Evolutionary conservation across 148 eudicot genomes (phyloP).

Genomic region (Cornus kousa): DNA sequence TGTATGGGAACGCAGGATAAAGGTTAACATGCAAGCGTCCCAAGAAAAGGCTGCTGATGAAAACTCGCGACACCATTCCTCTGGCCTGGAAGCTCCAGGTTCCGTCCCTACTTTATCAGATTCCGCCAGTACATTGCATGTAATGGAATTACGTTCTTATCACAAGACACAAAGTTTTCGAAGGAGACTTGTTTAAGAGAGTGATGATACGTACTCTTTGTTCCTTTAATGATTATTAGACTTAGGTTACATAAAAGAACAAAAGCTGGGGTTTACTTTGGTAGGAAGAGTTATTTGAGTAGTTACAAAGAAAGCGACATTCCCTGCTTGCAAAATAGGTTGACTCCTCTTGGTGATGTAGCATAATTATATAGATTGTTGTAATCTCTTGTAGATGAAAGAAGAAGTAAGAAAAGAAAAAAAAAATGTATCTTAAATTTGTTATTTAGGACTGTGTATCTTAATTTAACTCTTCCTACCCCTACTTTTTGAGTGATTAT

Average conservation of each 20-base stretch:
- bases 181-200: neutral
- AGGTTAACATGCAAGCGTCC: conserved; percentile 85
- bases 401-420: too few species aligned
- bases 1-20: conserved; percentile 62
- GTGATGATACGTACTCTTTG: neutral
- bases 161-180: neutral
- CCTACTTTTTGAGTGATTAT: too few species aligned
- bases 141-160: neutral
- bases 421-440: too few species aligned
- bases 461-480: too few species aligned
- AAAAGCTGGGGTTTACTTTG: too few species aligned
- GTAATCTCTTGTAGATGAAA: neutral
- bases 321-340: neutral
- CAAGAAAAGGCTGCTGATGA: conserved; percentile 48
- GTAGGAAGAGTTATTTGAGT: neutral
- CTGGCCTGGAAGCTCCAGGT: conserved; percentile 10
- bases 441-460: too few species aligned
- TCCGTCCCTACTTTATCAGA: neutral
- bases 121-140: conserved; percentile 1
- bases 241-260: neutral
- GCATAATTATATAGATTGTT: neutral
- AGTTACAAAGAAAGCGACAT: neutral
- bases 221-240: neutral
- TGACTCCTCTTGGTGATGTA: neutral
- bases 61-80: conserved; percentile 26